Base-by-base conservation (phyloP, 2,329 filamentous ascomycete genomes). In the Stagonosporopsis tanaceti region DNA sequence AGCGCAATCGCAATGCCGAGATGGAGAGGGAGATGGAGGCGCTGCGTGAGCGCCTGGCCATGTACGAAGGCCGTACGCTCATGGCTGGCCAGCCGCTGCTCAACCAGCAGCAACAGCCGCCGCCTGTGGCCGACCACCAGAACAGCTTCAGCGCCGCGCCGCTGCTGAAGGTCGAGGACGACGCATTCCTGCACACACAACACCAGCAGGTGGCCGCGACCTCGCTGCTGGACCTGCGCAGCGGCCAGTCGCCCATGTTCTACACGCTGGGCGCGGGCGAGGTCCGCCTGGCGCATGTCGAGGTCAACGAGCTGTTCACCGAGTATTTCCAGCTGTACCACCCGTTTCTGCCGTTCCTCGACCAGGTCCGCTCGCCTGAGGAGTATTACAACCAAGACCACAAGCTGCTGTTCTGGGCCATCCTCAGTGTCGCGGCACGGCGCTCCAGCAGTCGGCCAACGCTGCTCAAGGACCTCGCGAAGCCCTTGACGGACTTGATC, bases 371-470 rank as follows among this genome's bases (percentile, higher is more conserved):
- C 63, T 78, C 85, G 0, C 89, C 92, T 1, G 89, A 76, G n/a
- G 75, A 95, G 44, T 81, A 87, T 56, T 95, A 91, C 73, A 90
- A 90, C 70, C 84, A 88, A 58, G 89, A 94, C 67, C 90, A 92
- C 47, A 87, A 88, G 4, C 81, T 97, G 14, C 84, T 97, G 1
- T 96, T 96, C 77, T 97, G 93, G 93, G 85, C 90, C 45, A 89
- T 94, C 57, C 81, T 93, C 42, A 85, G 89, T 34, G 88, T 93
- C 53, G 90, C 90, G 22, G 87, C 90, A 39, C 86, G 91, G 48
- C 87, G 90, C 37, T 93, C 89, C 70, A 81, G 82, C 39, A 78
- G 81, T 0, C 88, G 90, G 59, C 84, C 85, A 1, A 82, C 81
- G 14, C 81, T 93, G 30, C 82, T 94, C 51, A 86, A 84, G 42